These are phyloP conservation scores for Corynascus novoguineensis DNA, from an alignment of 495 filamentous ascomycete genomes.

Conservation along the genomic window DNA sequence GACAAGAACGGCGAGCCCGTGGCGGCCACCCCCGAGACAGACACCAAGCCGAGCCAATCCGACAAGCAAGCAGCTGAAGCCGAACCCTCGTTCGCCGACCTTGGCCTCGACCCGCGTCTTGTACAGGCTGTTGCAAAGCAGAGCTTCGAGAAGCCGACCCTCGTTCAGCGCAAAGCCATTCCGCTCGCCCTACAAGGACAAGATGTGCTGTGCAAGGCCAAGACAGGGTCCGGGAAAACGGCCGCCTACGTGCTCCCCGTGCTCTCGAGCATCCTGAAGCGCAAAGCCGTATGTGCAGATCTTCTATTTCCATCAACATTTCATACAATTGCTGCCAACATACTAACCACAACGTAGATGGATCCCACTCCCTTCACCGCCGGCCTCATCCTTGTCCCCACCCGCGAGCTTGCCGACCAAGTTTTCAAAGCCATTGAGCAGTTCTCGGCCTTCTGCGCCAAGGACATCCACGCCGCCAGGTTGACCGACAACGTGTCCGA, in stretches of 20 bases:
- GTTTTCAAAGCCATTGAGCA: conserved; percentile 67
- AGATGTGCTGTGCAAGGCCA: conserved; percentile 84
- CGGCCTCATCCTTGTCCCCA: conserved; percentile 86
- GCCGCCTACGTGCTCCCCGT: conserved; percentile 94
- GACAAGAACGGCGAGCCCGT: conserved; percentile 46
- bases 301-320: neutral
- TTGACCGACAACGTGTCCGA: conserved; percentile 84
- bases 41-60: neutral
- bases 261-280: conserved; percentile 70
- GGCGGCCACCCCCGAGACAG: conserved; percentile 13
- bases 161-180: conserved; percentile 80
- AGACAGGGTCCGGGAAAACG: conserved; percentile 93
- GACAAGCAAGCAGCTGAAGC: conserved; percentile 14
- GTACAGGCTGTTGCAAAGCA: conserved; percentile 80
- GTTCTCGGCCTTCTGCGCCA: conserved; percentile 75
- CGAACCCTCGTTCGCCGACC: conserved; percentile 44
- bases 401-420: conserved; percentile 87
- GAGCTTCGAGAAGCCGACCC: conserved; percentile 76
- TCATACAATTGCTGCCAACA: no score
- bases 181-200: conserved; percentile 85
- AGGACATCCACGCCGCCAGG: conserved; percentile 75
- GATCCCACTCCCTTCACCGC: conserved; percentile 41
- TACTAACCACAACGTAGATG: conserved; percentile 21
- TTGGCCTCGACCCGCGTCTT: conserved; percentile 77
- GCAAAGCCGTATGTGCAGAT: conserved; percentile 55